Base-by-base conservation (phyloP, 192 early-diverging fungal genomes). In the Funneliformis geosporum region DNA sequence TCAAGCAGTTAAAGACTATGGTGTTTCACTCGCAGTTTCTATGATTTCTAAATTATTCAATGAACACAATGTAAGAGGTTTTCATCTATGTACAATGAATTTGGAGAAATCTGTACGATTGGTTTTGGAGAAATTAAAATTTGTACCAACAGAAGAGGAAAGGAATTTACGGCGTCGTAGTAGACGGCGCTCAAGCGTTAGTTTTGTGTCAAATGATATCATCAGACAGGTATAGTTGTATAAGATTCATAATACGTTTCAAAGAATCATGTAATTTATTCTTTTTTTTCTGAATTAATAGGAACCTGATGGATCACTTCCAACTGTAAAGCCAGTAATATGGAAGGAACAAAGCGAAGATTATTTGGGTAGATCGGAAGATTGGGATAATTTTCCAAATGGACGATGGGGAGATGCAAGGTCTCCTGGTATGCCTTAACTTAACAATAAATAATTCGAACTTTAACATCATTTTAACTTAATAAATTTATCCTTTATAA, bases 331-430 rank as follows among this genome's bases (percentile, higher is more conserved):
- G 68, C 98, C 98, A 21, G 98, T 99, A 81, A 98, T 98, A 79
- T 99, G 98, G 98, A 92, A 93, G 83, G 98, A 99, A 90, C 91
- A 95, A 70, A 91, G 93, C 59, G 89, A 92, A 80, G 93, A 91
- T 84, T 98, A 99, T 89, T 92, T 97, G 78, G 81, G 88, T 18
- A 88, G 93, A 44, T 94, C 95, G 16, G 93, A 94, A 55, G 85
- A 89, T 65, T 93, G 91, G 91, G 97, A 99, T 85, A 96, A 99
- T 62, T 99, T 97, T 82, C 98, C 97, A 23, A 99, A 99, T 80
- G 98, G 98, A 40, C 93, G 98, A 40, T 99, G 97, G 98, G 98
- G 98, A 40, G 96, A 99, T 80, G 91, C 98, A 44, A 87, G 96
- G 43, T 99, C 97, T 11, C 96, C 96, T 10, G 86, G 88, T 87